Evolutionary conservation across 768 basidiomycete genomes (phyloP).

Genomic region (Tulasnella sp.): DNA sequence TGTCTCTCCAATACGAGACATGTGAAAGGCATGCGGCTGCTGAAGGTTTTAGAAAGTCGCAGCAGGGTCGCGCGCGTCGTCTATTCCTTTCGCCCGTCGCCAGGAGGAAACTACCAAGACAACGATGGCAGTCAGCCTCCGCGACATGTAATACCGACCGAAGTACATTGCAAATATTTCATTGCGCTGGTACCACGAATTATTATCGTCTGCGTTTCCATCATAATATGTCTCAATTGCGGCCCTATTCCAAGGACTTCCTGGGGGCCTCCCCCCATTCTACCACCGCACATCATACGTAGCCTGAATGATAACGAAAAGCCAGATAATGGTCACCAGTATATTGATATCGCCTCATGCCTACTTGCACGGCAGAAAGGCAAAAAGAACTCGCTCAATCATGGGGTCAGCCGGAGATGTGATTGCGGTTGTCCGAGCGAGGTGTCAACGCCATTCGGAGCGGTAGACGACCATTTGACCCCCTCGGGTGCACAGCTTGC

Average conservation of each 20-base stretch:
- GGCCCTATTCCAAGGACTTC: not conserved
- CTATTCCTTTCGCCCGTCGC: not conserved
- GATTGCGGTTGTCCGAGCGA: not conserved
- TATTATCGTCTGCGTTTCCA: not conserved
- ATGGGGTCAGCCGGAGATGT: not conserved
- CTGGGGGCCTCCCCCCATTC: not conserved
- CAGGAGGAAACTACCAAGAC: not conserved
- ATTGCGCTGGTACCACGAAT: not conserved
- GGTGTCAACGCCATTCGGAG: not conserved
- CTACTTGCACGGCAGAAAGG: conserved; percentile 3
- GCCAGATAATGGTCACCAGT: not conserved
- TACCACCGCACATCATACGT: not conserved
- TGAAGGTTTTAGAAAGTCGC: not conserved
- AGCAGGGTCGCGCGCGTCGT: not conserved
- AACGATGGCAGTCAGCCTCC: not conserved
- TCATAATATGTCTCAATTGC: not conserved
- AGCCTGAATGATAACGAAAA: not conserved
- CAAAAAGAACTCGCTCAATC: not conserved
- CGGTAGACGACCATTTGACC: not conserved
- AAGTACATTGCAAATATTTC: not conserved
- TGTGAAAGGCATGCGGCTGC: not conserved
- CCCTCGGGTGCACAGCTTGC: not conserved
- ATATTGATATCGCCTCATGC: not conserved
- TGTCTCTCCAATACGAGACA: not conserved
- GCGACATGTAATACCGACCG: not conserved